A percentile compares a stretch with the other conserved stretches of the same genome.
These are phyloP conservation scores for Leccinum fallax DNA, from an alignment of 1,284 basidiomycete genomes.

Conservation along the genomic window DNA sequence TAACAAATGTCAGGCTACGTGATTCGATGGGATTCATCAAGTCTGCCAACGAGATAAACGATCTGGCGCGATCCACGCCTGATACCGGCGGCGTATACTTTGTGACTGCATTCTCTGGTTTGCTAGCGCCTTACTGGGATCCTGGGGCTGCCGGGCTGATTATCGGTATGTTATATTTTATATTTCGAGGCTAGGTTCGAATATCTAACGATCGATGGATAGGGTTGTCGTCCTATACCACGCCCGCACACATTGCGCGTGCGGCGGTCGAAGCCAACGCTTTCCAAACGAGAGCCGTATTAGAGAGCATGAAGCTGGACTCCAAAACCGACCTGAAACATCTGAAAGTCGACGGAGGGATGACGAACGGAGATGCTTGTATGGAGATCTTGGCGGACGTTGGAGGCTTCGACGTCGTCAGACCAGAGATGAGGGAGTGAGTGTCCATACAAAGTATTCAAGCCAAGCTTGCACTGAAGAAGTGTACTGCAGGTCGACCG, in stretches of 20 bases:
- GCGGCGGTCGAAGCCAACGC: slow-evolving; percentile 92
- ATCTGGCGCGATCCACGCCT: slow-evolving; percentile 76
- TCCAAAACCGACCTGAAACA: slow-evolving; percentile 72
- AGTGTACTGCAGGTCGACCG: slow-evolving; percentile 72
- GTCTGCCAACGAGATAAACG: slow-evolving; percentile 83
- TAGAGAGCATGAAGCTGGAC: slow-evolving; percentile 93
- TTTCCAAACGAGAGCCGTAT: slow-evolving; percentile 90
- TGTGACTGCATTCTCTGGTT: slow-evolving; percentile 93
- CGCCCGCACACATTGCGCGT: slow-evolving; percentile 90
- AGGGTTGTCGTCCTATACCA: slow-evolving; percentile 91
- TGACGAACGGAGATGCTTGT: slow-evolving; percentile 88
- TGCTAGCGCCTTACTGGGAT: slow-evolving; percentile 94
- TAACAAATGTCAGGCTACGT: slow-evolving; percentile 57
- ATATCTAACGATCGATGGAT: slow-evolving; percentile 14
- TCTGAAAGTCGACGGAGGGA: slow-evolving; percentile 93
- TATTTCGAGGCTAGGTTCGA: background rate
- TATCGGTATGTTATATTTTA: slow-evolving; percentile 56
- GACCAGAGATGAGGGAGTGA: slow-evolving; percentile 96
- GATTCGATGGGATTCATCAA: slow-evolving; percentile 88
- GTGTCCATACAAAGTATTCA: background rate
- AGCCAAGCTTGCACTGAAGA: background rate
- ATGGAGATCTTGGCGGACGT: slow-evolving; percentile 95
- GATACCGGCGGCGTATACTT: slow-evolving; percentile 96
- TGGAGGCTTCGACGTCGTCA: slow-evolving; percentile 88
- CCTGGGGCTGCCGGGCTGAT: slow-evolving; percentile 81